Conservation (phyloP, 768 basidiomycete genomes). For the Leccinum aurantiacum region DNA sequence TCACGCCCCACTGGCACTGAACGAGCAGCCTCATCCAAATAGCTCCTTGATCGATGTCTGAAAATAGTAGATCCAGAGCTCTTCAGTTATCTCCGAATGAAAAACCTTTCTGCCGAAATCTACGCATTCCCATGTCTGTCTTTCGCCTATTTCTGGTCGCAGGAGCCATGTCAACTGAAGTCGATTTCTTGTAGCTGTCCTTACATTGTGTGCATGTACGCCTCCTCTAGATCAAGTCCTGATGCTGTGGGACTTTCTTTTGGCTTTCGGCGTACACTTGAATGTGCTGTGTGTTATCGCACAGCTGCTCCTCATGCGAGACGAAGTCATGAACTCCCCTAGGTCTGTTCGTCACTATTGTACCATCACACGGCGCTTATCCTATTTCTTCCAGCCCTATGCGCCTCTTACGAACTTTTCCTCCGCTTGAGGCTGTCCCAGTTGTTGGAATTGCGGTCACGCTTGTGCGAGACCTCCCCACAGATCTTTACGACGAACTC, state of each 20-base stretch:
- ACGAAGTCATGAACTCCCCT: conserved; percentile 82
- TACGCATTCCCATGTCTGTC: conserved; percentile 95
- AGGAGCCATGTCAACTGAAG: conserved; percentile 2
- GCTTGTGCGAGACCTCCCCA: conserved; percentile 86
- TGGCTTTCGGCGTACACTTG: conserved; percentile 94
- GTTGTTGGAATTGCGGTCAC: conserved; percentile 94
- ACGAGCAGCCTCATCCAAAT: conserved; percentile 3
- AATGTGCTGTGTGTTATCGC: conserved; percentile 98
- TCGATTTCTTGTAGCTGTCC: conserved; percentile 56
- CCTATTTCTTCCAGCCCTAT: conserved; percentile 66
- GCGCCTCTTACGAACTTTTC: conserved; percentile 91
- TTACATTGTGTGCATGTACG: conserved; percentile 95
- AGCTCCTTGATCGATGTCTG: conserved; percentile 93
- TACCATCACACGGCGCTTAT: not conserved
- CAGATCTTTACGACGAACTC: conserved; percentile 85
- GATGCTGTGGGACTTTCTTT: conserved; percentile 94
- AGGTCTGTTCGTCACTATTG: conserved; percentile 54
- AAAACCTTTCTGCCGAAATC: conserved; percentile 92
- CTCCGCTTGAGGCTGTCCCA: conserved; percentile 81
- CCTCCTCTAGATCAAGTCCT: conserved; percentile 95
- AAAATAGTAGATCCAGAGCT: conserved; percentile 89
- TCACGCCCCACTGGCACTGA: not conserved
- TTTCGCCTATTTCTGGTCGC: not conserved
- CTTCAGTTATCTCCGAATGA: conserved; percentile 76
- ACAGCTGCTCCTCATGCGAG: conserved; percentile 85